These are phyloP conservation scores for Wickerhamiella domercqiae DNA, from an alignment of 805 yeast species.

Conservation along the genomic window DNA sequence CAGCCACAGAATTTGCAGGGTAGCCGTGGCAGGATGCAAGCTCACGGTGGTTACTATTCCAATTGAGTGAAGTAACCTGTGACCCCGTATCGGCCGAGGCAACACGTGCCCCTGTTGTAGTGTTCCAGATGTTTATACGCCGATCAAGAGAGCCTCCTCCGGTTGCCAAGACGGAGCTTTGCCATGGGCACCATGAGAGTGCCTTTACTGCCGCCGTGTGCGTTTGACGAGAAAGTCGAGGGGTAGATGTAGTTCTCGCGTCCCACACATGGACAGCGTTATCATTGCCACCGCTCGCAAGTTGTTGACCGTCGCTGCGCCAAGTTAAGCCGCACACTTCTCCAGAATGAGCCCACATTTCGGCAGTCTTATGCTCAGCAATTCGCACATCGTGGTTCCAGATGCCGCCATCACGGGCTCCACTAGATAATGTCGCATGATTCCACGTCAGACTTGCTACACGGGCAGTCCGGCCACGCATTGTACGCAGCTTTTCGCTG, in stretches of 20 bases:
- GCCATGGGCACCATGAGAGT: conserved; percentile 86
- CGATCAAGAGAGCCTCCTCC: conserved; percentile 94
- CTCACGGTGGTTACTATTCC: conserved; percentile 57
- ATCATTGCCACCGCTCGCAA: conserved; percentile 91
- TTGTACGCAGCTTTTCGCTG: conserved; percentile 56
- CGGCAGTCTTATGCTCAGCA: conserved; percentile 53
- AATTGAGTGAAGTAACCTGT: conserved; percentile 81
- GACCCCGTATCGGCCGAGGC: conserved; percentile 83
- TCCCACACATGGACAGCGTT: conserved; percentile 91
- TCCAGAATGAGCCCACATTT: conserved; percentile 54
- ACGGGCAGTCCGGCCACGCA: conserved; percentile 60
- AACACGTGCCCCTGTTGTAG: conserved; percentile 73
- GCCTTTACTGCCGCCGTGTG: conserved; percentile 96
- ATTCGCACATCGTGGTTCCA: conserved; percentile 83
- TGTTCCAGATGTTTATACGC: conserved; percentile 87
- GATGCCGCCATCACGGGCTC: conserved; percentile 71
- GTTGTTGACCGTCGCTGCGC: conserved; percentile 64
- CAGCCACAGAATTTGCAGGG: conserved; percentile 69
- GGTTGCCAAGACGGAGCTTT: conserved; percentile 67
- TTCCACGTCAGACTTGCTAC: conserved; percentile 79
- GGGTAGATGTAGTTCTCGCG: conserved; percentile 44
- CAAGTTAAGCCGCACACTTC: conserved; percentile 90
- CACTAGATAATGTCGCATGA: conserved; percentile 67
- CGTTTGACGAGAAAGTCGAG: conserved; percentile 58
- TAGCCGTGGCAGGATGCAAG: conserved; percentile 88